Percentiles rank a stretch among this genome's conserved stretches.
Conservation (phyloP, 2,329 filamentous ascomycete species). For the Zopfia rhizophila region DNA sequence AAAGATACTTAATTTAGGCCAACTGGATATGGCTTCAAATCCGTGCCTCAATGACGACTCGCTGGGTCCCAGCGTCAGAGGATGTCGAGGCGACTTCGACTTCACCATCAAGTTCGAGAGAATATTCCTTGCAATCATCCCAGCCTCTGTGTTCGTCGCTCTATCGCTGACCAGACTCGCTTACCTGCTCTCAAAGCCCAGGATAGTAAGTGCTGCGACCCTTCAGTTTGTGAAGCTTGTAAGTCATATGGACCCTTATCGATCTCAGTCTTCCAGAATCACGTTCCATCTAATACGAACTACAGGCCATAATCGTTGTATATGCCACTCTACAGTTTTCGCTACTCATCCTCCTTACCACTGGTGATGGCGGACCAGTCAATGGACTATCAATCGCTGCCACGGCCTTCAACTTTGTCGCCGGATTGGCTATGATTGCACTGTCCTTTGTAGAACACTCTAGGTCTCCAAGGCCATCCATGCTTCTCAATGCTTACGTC, state of each 20-base stretch:
- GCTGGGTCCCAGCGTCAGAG: no score
- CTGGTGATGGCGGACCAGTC: constrained; percentile 24
- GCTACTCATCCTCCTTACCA: constrained; percentile 35
- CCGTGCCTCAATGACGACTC: no score
- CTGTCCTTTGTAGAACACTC: constrained; percentile 26
- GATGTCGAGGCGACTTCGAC: no score
- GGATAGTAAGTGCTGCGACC: constrained; percentile 36
- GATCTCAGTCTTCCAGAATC: constrained; percentile 16
- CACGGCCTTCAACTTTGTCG: constrained; percentile 36
- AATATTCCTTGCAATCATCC: constrained; percentile 46
- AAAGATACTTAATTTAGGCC: no score
- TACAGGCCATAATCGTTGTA: constrained; percentile 28
- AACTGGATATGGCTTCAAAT: no score
- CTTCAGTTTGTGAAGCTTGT: constrained; percentile 20
- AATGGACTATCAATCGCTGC: constrained; percentile 31
- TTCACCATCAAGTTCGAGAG: constrained; percentile 48
- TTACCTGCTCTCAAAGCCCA: constrained; percentile 42
- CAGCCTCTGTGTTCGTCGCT: constrained; percentile 42
- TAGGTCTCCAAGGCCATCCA: constrained; percentile 25
- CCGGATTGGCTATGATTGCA: constrained; percentile 23
- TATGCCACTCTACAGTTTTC: constrained; percentile 35
- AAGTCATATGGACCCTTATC: neutral
- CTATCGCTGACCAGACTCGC: constrained; percentile 44
- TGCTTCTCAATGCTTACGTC: constrained; percentile 25
- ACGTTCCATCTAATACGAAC: constrained; percentile 14